Evolutionary conservation across 768 basidiomycete species (phyloP), one percentile per base, ranked within the genome.

Genomic region (Mycena indigotica): DNA sequence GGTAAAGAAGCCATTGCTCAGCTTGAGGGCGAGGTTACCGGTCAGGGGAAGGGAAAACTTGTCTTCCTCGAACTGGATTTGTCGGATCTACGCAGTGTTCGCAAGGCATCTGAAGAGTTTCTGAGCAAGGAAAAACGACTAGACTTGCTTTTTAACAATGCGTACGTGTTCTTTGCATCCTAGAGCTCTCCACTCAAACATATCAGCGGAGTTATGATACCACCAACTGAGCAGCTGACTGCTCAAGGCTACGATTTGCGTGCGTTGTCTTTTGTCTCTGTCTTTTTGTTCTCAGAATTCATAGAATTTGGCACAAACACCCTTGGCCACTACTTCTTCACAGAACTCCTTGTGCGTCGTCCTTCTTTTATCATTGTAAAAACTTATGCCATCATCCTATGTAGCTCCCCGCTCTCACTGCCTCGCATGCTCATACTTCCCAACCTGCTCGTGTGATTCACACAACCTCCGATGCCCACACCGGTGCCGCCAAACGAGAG

Each of bases 41-140:
- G 21, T 12, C 6, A 8, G 25, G 25, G 6, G 5, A 8, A 21
- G 5, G 46, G 46, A 24, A 24, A 28, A 13, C 24, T 48, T 28
- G 46, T 25, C 68, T 61, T 76, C 55, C 66, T 83, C 1, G 64
- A 76, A 55, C 75, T 82, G 5, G 80, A 84, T 48, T 70, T 84
- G 3, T 64, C 68, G 4, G 72, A 72, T 62, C 63, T 84, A 4
- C 55, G 60, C 8, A 66, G 69, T 3, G 69, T 83, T 23, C 73
- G 72, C 45, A 58, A 50, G 13, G 70, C 78, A 0, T 82, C 77
- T 1, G 64, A 75, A 28, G 74, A 76, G 30, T 79, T 77, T 60
- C 21, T 68, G 46, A 49, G 46, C 2, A 46, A 53, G 32, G 66
- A 66, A 25, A 50, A 21, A 17, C 50, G 51, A 56, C 44, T 66